Evolutionary conservation across 116 monocot species (phyloP), one percentile per base, ranked within the genome.

Genomic region (Phalaenopsis hybrid): DNA sequence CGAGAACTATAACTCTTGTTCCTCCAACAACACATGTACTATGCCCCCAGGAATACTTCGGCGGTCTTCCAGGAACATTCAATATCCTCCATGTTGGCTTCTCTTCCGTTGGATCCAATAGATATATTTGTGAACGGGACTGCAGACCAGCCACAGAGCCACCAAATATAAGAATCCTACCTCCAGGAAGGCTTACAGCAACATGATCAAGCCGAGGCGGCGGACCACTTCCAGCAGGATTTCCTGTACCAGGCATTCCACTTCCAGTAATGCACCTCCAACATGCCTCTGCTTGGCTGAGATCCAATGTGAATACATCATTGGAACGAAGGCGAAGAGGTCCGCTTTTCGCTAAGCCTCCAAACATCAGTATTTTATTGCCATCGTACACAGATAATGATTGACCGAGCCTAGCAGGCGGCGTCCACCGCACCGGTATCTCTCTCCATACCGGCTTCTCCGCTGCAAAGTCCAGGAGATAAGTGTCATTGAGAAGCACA

Each of bases 191-290:
- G 83, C 90, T 89, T 17, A 94, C 88, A 16, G 94, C 90, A 23
- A 94, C 94, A 82, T 94, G 92, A 87, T 92, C 90, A 63, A 94
- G 88, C 12, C 92, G 88, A 13, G 94, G 92, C 49, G 92, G 94
- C 46, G 94, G 94, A 13, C 92, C 87, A 74, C 79, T 82, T 21
- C 94, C 89, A 68, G 86, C 83, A 20, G 92, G 92, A 78, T 94
- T 94, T 81, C 94, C 89, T 9, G 90, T 87, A 55, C 94, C 94
- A 31, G 90, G 90, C 90, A 94, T 92, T 70, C 87, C 90, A 81
- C 89, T 89, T 12, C 94, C 90, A 44, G 90, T 89, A 28, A 94
- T 81, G 75, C 87, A 89, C 74, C 89, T 81, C 94, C 94, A 92
- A 45, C 89, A 86, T 9, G 92, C 92, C 34, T 89, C 80, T 12